Evolutionary conservation across 495 filamentous ascomycete genomes (phyloP).

Genomic region (Parathielavia hyrcaniae): DNA sequence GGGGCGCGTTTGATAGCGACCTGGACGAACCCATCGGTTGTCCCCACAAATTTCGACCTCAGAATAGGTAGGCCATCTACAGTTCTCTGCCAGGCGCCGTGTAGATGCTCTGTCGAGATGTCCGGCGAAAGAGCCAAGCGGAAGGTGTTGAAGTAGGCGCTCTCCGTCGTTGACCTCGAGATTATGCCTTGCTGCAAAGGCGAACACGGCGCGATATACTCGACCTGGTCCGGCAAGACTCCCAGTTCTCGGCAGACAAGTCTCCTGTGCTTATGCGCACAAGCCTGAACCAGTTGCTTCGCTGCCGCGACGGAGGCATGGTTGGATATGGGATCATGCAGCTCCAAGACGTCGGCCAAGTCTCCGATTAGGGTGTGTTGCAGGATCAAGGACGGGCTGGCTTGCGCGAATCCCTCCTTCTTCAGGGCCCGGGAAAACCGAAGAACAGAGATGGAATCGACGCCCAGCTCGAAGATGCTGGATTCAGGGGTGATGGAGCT

Average conservation of each 20-base stretch:
- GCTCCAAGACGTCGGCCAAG: slow-evolving; percentile 19
- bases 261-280: slow-evolving; percentile 23
- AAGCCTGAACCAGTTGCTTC: slow-evolving; percentile 28
- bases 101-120: slow-evolving; percentile 41
- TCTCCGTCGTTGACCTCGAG: slow-evolving; percentile 53
- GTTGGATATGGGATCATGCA: neutral
- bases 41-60: slow-evolving; percentile 58
- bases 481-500: slow-evolving; percentile 47
- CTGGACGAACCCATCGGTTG: slow-evolving; percentile 66
- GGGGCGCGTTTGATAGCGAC: slow-evolving; percentile 47
- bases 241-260: slow-evolving; percentile 43
- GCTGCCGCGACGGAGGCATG: slow-evolving; percentile 11
- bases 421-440: slow-evolving; percentile 52
- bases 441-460: slow-evolving; percentile 77
- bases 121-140: slow-evolving; percentile 44
- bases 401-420: slow-evolving; percentile 48
- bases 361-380: slow-evolving; percentile 45
- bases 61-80: slow-evolving; percentile 51
- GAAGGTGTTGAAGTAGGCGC: slow-evolving; percentile 67
- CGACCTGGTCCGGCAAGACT: slow-evolving; percentile 45
- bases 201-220: slow-evolving; percentile 69
- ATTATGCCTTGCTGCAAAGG: slow-evolving; percentile 77
- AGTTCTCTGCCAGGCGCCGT: slow-evolving; percentile 46
- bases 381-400: slow-evolving; percentile 59
- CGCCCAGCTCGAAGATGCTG: slow-evolving; percentile 72